These are phyloP conservation scores for Calonectria naviculata DNA, from an alignment of 2,329 filamentous ascomycete genomes.

Conservation along the genomic window DNA sequence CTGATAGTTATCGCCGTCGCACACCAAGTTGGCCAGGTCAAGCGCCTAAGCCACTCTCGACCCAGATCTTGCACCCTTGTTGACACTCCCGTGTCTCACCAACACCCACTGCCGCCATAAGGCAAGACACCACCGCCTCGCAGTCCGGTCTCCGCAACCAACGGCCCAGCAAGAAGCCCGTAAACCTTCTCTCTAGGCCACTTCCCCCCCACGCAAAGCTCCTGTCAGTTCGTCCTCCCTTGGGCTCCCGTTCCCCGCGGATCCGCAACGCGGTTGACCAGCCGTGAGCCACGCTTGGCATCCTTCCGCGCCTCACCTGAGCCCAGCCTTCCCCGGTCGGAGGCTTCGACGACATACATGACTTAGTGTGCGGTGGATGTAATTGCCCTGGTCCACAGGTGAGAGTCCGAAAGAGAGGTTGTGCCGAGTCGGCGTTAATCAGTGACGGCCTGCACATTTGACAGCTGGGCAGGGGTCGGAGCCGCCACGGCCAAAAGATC, in stretches of 20 bases:
- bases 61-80: conserved; percentile 39
- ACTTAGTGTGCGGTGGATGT: conserved; percentile 40
- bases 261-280: conserved; percentile 6
- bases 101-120: conserved; percentile 34
- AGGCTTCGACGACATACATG: conserved; percentile 1
- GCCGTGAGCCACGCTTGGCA: conserved; percentile 28
- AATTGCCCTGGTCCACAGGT: conserved; percentile 16
- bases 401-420: not conserved
- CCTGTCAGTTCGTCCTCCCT: not conserved
- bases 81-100: conserved; percentile 46
- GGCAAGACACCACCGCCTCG: conserved; percentile 34
- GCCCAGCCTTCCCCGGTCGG: conserved; percentile 22
- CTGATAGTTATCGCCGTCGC: conserved; percentile 11
- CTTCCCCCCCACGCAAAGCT: conserved; percentile 3
- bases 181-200: not conserved
- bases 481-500: conserved; percentile 27
- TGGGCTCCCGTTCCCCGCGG: not conserved
- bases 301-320: conserved; percentile 39
- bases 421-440: conserved; percentile 25
- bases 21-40: conserved; percentile 2
- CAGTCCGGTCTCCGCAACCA: conserved; percentile 15
- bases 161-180: conserved; percentile 7
- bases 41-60: conserved; percentile 16
- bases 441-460: conserved; percentile 31
- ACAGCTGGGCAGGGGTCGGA: conserved; percentile 30